Evolutionary conservation across 345 rosid species (phyloP).

Genomic region (Erysimum cheiranthoides): DNA sequence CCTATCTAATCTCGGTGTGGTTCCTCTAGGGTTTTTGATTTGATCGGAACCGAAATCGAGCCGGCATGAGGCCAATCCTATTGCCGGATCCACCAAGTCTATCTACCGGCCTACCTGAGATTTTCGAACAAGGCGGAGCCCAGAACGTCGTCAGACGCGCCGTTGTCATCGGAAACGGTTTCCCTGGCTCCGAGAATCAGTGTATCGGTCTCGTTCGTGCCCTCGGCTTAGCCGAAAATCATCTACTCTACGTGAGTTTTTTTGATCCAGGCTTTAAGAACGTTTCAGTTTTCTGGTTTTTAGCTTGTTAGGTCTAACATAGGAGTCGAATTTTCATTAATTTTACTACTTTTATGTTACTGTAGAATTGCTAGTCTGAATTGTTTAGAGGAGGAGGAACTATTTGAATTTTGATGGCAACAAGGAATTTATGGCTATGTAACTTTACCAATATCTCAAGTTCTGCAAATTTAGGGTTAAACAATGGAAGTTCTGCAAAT

Average conservation of each 20-base stretch:
- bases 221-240: slow-evolving; percentile 74
- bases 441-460: not conserved
- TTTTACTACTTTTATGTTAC: not conserved
- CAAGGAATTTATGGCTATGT: slow-evolving; percentile 6
- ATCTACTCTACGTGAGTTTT: slow-evolving; percentile 74
- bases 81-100: slow-evolving; percentile 87
- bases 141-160: slow-evolving; percentile 83
- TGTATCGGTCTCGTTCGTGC: slow-evolving; percentile 86
- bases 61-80: slow-evolving; percentile 80
- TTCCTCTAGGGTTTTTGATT: slow-evolving; percentile 41
- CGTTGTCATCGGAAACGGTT: slow-evolving; percentile 88
- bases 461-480: slow-evolving; percentile 9
- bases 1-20: not conserved
- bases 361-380: slow-evolving; percentile 19
- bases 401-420: not conserved
- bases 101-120: slow-evolving; percentile 81
- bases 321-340: not conserved
- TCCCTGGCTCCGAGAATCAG: slow-evolving; percentile 88
- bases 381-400: slow-evolving; percentile 7
- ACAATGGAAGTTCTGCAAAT: not conserved
- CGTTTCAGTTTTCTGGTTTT: not conserved
- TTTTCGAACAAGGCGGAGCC: slow-evolving; percentile 78
- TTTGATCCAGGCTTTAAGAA: slow-evolving; percentile 16
- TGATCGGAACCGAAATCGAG: slow-evolving; percentile 2
- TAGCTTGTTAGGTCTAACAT: not conserved